Evolutionary conservation across 31 red algal species (phyloP), one percentile per base, ranked within the genome.

Genomic region (Asparagopsis taxiformis): DNA sequence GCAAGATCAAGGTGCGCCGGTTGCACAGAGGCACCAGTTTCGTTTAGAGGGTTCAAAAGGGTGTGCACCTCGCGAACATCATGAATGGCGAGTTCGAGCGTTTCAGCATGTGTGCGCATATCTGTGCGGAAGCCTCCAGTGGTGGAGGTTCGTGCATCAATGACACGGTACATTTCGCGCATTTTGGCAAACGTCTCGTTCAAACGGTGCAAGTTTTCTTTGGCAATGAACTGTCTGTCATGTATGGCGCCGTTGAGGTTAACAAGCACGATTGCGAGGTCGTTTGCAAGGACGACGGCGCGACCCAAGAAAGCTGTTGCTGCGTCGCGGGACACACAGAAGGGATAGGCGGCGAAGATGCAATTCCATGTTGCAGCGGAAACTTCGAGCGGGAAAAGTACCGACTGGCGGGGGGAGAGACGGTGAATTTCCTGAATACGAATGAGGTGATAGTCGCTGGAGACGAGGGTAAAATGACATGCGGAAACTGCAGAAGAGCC

Each of bases 361-460:
- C 79, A 90, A 20, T 79, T 86, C 84, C 86, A 84, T 1, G 77
- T 79, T 10, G 78, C 64, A 15, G 74, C 61, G 37, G 69, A 74
- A 11, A 79, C 79, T 9, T 85, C 77, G 23, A 96, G 66, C 11
- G 85, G 78, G 31, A 84, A 85, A 20, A 96, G 33, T 0, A 85
- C 37, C 38, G 69, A 79, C 62, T 70, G 67, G n/a, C 71, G 75
- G 10, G 92, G 92, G 61, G 56, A 72, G 28, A 72, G 43, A 16
- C 85, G 67, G 46, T 96, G 85, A 10, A 90, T 76, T 62, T 96
- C 92, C 33, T 89, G 85, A 37, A 94, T 77, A 15, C 84, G 77
- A 26, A 94, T 86, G 44, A 94, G 71, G 38, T 94, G 83, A 36
- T 94, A 94, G 71, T 94, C 91, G 20, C 75, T 82, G 50, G 66